These are phyloP conservation scores for Onygenales sp. DNA, from an alignment of 2,329 filamentous ascomycete species.

Conservation along the genomic window DNA sequence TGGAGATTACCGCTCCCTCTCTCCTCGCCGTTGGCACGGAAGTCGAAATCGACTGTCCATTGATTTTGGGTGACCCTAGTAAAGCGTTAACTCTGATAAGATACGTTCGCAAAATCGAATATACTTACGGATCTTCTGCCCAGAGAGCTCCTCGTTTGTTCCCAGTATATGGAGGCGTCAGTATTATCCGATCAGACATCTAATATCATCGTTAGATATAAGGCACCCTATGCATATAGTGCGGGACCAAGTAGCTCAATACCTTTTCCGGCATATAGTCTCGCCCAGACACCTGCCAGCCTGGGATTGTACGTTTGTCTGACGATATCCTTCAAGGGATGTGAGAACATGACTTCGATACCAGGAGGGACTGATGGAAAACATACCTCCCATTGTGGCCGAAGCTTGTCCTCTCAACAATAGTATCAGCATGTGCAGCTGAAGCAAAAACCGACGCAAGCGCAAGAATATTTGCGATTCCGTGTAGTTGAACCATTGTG, in stretches of 20 bases:
- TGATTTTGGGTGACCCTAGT: constrained; percentile 43
- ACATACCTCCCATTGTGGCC: constrained; percentile 57
- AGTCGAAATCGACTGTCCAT: constrained; percentile 79
- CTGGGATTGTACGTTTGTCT: constrained; percentile 40
- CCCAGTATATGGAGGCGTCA: constrained; percentile 81
- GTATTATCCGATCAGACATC: constrained; percentile 82
- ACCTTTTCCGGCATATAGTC: constrained; percentile 47
- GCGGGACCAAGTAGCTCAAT: not conserved
- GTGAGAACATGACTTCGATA: not conserved
- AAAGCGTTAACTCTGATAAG: constrained; percentile 4
- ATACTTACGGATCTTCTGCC: constrained; percentile 50
- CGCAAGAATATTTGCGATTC: constrained; percentile 32
- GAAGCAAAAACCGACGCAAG: constrained; percentile 39
- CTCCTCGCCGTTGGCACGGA: constrained; percentile 78
- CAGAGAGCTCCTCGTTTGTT: constrained; percentile 77
- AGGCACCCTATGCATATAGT: not conserved
- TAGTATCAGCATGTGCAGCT: constrained; percentile 51
- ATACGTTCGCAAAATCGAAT: not conserved
- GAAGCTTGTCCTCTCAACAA: constrained; percentile 68
- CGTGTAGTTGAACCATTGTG: constrained; percentile 11
- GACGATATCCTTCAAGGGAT: constrained; percentile 49
- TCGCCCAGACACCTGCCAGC: constrained; percentile 47
- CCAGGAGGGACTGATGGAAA: not conserved
- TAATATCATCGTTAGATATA: constrained; percentile 11
- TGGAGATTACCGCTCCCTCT: constrained; percentile 81